phyloP scores from a whole-genome alignment of 1,284 basidiomycete genomes.

The Coriolopsis trogii region DNA sequence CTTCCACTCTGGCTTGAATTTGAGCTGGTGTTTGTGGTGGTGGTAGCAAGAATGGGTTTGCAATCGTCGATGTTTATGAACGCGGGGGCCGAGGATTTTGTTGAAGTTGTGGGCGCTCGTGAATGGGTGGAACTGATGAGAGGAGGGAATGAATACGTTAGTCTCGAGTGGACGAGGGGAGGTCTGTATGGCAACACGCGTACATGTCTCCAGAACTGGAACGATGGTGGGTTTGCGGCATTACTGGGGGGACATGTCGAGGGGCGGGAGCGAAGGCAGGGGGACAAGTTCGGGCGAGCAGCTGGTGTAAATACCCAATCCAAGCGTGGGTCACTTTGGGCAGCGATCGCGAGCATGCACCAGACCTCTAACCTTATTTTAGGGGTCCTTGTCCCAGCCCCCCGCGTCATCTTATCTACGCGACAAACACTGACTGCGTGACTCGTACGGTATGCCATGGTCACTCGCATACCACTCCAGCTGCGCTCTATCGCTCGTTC shows the following conservation, averaged over 20 bases:
- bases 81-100: slow-evolving; percentile 28
- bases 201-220: slow-evolving; percentile 2
- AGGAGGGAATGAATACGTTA: background rate
- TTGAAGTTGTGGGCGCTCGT: slow-evolving; percentile 2
- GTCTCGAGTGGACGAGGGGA: background rate
- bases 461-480: slow-evolving; percentile 7
- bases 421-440: no score
- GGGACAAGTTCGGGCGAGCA: background rate
- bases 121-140: background rate
- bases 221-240: slow-evolving; percentile 4
- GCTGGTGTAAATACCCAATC: slow-evolving; percentile 10
- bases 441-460: no score
- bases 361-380: slow-evolving; percentile 6
- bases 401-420: slow-evolving; percentile 3
- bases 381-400: slow-evolving; percentile 1
- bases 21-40: slow-evolving; percentile 42
- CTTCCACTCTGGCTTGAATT: slow-evolving; percentile 19
- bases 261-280: slow-evolving; percentile 8
- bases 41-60: slow-evolving; percentile 25
- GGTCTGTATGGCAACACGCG: background rate
- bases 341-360: slow-evolving; percentile 12
- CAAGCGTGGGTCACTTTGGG: slow-evolving; percentile 11
- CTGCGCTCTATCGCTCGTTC: slow-evolving; percentile 13
- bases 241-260: slow-evolving; percentile 57
- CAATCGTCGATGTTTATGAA: slow-evolving; percentile 33